A percentile compares a stretch with the other conserved stretches of the same genome.
Evolutionary conservation across 805 yeast genomes (phyloP).

Genomic region (Suhomyces pyralidae): DNA sequence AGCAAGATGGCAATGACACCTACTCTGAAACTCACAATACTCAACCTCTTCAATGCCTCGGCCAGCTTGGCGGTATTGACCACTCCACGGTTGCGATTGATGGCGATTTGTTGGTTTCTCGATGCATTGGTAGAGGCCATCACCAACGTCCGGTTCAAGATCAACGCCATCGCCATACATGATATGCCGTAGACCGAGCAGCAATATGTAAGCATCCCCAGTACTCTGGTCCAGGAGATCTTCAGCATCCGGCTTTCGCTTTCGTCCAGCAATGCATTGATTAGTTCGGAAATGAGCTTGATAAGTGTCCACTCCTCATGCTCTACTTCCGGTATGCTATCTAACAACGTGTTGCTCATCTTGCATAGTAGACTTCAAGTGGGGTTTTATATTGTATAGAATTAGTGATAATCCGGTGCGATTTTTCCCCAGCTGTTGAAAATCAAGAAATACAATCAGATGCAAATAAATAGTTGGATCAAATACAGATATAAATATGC

Average conservation of each 20-base stretch:
- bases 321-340: background rate
- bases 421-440: background rate
- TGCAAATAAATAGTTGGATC: no score
- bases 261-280: slow-evolving; percentile 11
- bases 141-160: slow-evolving; percentile 36
- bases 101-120: slow-evolving; percentile 18
- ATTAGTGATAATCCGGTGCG: background rate
- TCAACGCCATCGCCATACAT: slow-evolving; percentile 36
- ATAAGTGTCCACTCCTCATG: background rate
- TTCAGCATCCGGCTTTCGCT: slow-evolving; percentile 1
- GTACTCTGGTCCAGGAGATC: slow-evolving; percentile 14
- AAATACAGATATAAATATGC: background rate
- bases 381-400: background rate
- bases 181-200: slow-evolving; percentile 37
- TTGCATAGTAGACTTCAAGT: background rate
- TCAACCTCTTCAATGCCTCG: slow-evolving; percentile 17
- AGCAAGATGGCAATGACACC: slow-evolving; percentile 24
- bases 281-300: slow-evolving; percentile 1
- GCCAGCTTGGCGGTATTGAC: slow-evolving; percentile 10
- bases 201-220: slow-evolving; percentile 26
- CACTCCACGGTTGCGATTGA: slow-evolving; percentile 14
- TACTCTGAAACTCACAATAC: slow-evolving; percentile 25
- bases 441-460: background rate
- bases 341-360: background rate
- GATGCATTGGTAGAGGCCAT: slow-evolving; percentile 35